Base-by-base conservation (phyloP, 169 alveolate genomes). In the Neospora caninum region DNA sequence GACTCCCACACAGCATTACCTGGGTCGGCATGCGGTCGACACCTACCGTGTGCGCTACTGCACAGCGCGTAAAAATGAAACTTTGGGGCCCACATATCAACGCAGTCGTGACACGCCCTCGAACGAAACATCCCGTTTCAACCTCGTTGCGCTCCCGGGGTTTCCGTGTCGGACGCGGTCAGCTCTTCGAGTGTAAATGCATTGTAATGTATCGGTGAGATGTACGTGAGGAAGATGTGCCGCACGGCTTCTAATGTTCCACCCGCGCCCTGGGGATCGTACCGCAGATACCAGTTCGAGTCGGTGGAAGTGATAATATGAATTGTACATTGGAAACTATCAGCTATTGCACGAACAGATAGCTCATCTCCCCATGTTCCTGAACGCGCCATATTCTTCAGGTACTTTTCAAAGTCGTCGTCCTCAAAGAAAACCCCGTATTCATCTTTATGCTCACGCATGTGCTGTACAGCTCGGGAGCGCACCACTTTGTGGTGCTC, bases 341-440 rank as follows among this genome's bases (percentile, higher is more conserved):
- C 97, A 6, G 97, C 97, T 16, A 94, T 93, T 4, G 97, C 97
- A 13, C 96, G 95, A 16, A 96, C 95, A 34, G 95, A 93, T 53
- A 96, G 67, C 80, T 96, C 97, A 29, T 96, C 97, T 36, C 97
- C 97, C 97, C 97, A 96, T 36, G 95, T 95, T 9, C 97, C 97
- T 64, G 92, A 54, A 58, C 93, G 86, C 49, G 91, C 69, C 96
- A 96, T 95, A 27, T 96, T 93, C 58, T 92, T 92, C 88, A 95
- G 42, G 67, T 96, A 96, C 43, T 41, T 31, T 0, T 94, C 94
- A 38, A 91, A 42, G 43, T 91, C 84, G 13, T 34, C 92, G 0
- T 89, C 70, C 78, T 94, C 96, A 80, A 96, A 96, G 87, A 95
- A 96, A 18, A 93, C 88, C 22, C 92, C 93, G 91, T 92, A 96